phyloP scores from a whole-genome alignment of 2,329 filamentous ascomycete genomes.

The Chrysoporthe deuterocubensis region DNA sequence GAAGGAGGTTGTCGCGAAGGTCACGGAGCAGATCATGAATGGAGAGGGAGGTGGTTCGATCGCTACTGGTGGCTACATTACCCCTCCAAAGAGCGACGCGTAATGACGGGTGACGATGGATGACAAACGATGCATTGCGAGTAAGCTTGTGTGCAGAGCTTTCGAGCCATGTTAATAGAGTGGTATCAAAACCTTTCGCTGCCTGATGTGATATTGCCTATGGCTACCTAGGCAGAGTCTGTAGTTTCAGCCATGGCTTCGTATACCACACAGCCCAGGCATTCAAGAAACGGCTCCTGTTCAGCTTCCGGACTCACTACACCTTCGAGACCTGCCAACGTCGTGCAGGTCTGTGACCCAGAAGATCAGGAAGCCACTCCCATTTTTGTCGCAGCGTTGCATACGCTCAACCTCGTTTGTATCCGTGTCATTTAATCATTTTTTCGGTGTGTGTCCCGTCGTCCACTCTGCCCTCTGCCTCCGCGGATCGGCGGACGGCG shows the following conservation, averaged over 20 bases:
- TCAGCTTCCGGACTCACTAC: background rate
- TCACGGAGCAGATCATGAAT: conserved; percentile 23
- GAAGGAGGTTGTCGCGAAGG: conserved; percentile 17
- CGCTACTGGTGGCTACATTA: conserved; percentile 12
- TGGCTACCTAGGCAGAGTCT: too few relatives aligned
- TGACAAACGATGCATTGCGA: background rate
- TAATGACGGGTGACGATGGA: background rate
- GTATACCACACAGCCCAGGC: background rate
- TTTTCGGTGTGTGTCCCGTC: too few relatives aligned
- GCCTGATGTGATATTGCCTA: background rate
- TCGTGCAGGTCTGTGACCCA: background rate
- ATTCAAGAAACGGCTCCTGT: background rate
- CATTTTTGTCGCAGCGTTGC: background rate
- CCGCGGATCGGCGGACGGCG: background rate
- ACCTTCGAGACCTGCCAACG: background rate
- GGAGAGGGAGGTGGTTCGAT: conserved; percentile 10
- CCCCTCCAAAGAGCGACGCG: conserved; percentile 21
- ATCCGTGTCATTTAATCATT: background rate
- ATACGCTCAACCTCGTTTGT: background rate
- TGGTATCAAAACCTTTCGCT: background rate
- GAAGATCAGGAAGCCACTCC: background rate
- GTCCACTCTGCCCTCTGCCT: background rate
- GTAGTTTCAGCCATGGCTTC: background rate
- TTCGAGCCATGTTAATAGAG: background rate
- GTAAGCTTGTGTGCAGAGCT: background rate